A percentile compares a stretch with the other conserved stretches of the same genome.
phyloP scores from a whole-genome alignment of 495 filamentous ascomycete species.

The Hypomontagnella monticulosa region DNA sequence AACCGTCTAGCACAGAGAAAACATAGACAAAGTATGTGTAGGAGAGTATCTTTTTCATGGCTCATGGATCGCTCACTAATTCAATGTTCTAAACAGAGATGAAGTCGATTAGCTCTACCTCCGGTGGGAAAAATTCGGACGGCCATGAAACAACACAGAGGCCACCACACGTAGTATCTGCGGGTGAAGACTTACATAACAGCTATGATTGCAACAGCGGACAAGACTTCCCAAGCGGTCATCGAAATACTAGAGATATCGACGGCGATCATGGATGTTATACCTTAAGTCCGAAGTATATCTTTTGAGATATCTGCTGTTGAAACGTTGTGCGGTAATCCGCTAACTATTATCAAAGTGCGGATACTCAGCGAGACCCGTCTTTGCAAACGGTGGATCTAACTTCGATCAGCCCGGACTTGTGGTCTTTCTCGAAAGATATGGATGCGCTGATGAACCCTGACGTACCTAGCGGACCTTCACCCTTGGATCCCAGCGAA shows the following conservation, averaged over 20 bases:
- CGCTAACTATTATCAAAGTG: not conserved
- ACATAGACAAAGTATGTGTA: not conserved
- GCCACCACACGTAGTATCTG: not conserved
- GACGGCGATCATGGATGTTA: not conserved
- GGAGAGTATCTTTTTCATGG: not conserved
- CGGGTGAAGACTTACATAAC: not conserved
- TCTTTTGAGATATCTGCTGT: not conserved
- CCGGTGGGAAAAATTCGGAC: not conserved
- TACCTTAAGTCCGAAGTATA: not conserved
- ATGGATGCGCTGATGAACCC: not conserved
- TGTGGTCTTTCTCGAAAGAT: not conserved
- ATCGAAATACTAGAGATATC: not conserved
- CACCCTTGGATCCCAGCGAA: not conserved
- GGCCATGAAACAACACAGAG: not conserved
- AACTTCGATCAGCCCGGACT: not conserved
- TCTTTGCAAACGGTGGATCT: not conserved
- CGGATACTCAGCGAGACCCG: not conserved
- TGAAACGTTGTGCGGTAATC: not conserved
- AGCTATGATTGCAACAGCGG: not conserved
- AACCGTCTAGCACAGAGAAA: constrained; percentile 3
- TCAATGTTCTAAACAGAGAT: not conserved
- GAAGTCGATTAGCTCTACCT: not conserved
- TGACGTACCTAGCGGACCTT: not conserved
- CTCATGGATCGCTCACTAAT: not conserved
- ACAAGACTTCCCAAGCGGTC: not conserved